Evolutionary conservation across 495 filamentous ascomycete species (phyloP).

Genomic region (Trypethelium eluteriae): DNA sequence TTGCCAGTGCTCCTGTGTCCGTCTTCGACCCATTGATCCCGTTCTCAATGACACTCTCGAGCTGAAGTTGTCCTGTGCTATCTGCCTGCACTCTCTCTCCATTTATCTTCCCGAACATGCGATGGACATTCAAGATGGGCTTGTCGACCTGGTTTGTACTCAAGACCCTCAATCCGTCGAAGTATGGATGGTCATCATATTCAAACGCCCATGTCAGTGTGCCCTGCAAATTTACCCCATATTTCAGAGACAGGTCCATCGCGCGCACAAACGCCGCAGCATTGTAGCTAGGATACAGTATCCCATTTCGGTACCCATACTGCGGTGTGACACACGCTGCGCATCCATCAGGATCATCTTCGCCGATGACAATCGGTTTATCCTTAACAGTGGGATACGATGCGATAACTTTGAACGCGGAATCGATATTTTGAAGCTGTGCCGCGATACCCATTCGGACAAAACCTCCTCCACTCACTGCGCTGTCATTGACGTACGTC

Average conservation of each 20-base stretch:
- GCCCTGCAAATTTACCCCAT: constrained; percentile 18
- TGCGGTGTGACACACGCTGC: constrained; percentile 20
- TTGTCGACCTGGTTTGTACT: constrained; percentile 22
- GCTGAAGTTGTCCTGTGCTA: constrained; percentile 18
- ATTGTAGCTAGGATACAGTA: constrained; percentile 21
- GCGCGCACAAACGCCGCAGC: constrained; percentile 20
- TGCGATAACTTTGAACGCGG: constrained; percentile 18
- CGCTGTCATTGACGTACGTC: constrained; percentile 18
- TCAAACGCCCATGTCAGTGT: constrained; percentile 21
- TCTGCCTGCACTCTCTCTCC: constrained; percentile 14
- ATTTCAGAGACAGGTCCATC: constrained; percentile 21
- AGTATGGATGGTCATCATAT: constrained; percentile 21
- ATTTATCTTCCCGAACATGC: constrained; percentile 24
- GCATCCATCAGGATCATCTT: constrained; percentile 23
- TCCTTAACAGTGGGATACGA: constrained; percentile 15
- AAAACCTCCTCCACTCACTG: constrained; percentile 6
- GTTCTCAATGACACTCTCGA: constrained; percentile 14
- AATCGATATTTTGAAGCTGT: constrained; percentile 16
- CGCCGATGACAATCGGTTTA: constrained; percentile 23
- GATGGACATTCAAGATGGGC: constrained; percentile 22
- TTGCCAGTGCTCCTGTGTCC: constrained; percentile 20
- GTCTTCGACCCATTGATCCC: constrained; percentile 18
- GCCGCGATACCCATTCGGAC: constrained; percentile 22
- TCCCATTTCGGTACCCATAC: constrained; percentile 21
- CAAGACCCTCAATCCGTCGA: constrained; percentile 22